Percentiles rank a stretch among this genome's conserved stretches.
Conservation (phyloP, 2,329 filamentous ascomycete species). For the Ophiobolus disseminans region DNA sequence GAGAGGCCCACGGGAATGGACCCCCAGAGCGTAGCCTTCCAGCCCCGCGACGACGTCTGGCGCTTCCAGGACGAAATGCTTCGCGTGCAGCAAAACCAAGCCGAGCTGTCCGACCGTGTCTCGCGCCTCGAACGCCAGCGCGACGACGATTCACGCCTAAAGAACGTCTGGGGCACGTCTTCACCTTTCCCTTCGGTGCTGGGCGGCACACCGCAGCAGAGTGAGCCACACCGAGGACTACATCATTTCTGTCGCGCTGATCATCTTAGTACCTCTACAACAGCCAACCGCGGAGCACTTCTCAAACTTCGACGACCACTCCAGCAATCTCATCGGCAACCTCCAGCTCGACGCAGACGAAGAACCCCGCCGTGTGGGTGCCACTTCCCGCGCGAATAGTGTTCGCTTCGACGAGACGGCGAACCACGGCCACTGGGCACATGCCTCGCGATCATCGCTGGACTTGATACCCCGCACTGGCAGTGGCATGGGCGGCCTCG, state of each 20-base stretch:
- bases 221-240: slow-evolving; percentile 57
- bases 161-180: slow-evolving; percentile 84
- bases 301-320: slow-evolving; percentile 86
- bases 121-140: slow-evolving; percentile 66
- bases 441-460: slow-evolving; percentile 80
- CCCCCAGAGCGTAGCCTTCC: slow-evolving; percentile 67
- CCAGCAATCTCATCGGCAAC: slow-evolving; percentile 78
- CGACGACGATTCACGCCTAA: slow-evolving; percentile 70
- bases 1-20: slow-evolving; percentile 59
- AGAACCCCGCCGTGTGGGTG: slow-evolving; percentile 81
- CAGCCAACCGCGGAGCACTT: slow-evolving; percentile 85
- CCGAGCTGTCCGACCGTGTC: slow-evolving; percentile 67
- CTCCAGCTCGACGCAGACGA: slow-evolving; percentile 88
- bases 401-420: slow-evolving; percentile 97
- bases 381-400: slow-evolving; percentile 91
- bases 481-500: slow-evolving; percentile 78
- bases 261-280: slow-evolving; percentile 72
- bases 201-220: slow-evolving; percentile 84
- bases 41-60: slow-evolving; percentile 70
- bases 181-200: slow-evolving; percentile 90
- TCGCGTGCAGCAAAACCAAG: slow-evolving; percentile 65
- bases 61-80: slow-evolving; percentile 68
- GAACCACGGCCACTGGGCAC: slow-evolving; percentile 87
- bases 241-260: slow-evolving; percentile 19
- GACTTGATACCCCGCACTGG: slow-evolving; percentile 82